These are phyloP conservation scores for Penstemon newberryi DNA, from an alignment of 257 asterid species.

Conservation along the genomic window DNA sequence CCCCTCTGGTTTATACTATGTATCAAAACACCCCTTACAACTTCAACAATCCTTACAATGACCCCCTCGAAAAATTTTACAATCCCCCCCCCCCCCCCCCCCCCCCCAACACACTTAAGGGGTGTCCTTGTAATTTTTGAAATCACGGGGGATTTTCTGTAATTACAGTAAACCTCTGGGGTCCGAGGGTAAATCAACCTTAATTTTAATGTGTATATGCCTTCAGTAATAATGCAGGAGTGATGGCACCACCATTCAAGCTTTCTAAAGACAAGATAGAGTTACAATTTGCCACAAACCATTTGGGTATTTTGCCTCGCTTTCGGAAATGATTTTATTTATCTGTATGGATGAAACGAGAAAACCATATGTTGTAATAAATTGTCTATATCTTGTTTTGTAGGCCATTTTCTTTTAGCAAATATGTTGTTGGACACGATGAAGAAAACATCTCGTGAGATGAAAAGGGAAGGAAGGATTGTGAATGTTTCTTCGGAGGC, in stretches of 20 bases:
- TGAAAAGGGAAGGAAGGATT: constrained; percentile 78
- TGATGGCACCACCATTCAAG: constrained; percentile 69
- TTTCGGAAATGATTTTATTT: background rate
- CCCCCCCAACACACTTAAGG: too few species aligned
- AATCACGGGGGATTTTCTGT: too few species aligned
- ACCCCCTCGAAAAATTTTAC: too few species aligned
- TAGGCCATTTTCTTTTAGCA: constrained; percentile 93
- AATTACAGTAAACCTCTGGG: too few species aligned
- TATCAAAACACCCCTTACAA: too few species aligned
- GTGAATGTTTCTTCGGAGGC: constrained; percentile 81
- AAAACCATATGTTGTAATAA: background rate
- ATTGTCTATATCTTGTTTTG: constrained; percentile 25
- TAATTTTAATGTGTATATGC: too few species aligned
- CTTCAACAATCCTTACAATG: too few species aligned
- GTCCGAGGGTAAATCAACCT: too few species aligned
- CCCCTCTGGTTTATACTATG: too few species aligned
- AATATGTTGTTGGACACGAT: constrained; percentile 70
- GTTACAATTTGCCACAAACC: constrained; percentile 84
- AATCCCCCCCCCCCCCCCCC: too few species aligned
- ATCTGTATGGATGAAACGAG: background rate
- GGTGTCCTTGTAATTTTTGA: too few species aligned
- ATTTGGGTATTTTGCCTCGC: constrained; percentile 55
- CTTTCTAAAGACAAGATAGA: constrained; percentile 81
- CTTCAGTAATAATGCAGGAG: constrained; percentile 84
- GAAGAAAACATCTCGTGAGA: constrained; percentile 64